Base-by-base conservation (phyloP, 1,284 basidiomycete genomes). In the Leccinum glutinopallens region DNA sequence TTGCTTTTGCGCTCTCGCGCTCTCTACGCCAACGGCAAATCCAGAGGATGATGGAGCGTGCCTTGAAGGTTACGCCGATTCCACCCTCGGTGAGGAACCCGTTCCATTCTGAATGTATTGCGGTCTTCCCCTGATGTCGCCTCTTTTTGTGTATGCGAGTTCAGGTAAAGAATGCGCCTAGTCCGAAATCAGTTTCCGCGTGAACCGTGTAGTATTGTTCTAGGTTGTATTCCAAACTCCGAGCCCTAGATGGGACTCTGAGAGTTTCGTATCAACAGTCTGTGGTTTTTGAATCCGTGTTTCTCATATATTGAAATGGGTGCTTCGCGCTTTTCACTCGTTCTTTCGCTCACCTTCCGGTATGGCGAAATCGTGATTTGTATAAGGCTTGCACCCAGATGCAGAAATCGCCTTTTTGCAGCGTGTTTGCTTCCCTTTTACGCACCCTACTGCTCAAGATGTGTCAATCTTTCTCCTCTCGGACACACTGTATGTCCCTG, bases 121-220 rank as follows among this genome's bases (percentile, higher is more conserved):
- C 7, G 29, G 9, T 32, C 33, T 33, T 39, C 43, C 46, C 37
- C 32, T 64, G 22, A 65, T 13, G n/a, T 33, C 5, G 6, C 7
- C 8, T 33, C 17, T 19, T 3, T 57, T 57, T 57, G 19, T 19
- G 19, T 57, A 19, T 25, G 19, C 8, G 15, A 51, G 25, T n/a
- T 32, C 17, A 64, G 63, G 32, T 35, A 32, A 32, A 5, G 19
- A 33, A 51, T 64, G 63, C 13, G 56, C 63, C 6, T 64, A 51
- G 6, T 32, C 29, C 5, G 29, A 33, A 32, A 29, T 56, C 17
- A 7, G 15, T 22, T 22, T 13, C 12, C 10, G 51, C n/a, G n/a
- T 25, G 32, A 12, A 13, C 15, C 15, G 51, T 15, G 51, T 53
- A 29, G 25, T 54, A 54, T 54, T 17, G 1, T 29, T 17, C 25